phyloP scores from a whole-genome alignment of 2,329 filamentous ascomycete genomes.

The Colletotrichum cordylinicola region DNA sequence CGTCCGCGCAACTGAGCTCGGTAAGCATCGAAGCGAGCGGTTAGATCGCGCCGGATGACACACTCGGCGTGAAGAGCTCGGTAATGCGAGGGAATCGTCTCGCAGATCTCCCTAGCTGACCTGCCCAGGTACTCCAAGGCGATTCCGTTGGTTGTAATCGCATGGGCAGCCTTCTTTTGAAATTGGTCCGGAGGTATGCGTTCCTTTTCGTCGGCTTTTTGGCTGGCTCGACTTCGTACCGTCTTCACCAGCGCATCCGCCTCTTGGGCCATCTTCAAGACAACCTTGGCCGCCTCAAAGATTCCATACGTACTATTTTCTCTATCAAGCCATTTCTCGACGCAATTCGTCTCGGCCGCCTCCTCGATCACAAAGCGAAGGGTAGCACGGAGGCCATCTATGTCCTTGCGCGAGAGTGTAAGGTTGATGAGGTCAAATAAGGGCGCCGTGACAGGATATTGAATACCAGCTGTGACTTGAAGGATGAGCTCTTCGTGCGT shows the following conservation, averaged over 20 bases:
- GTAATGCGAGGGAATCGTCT: constrained; percentile 32
- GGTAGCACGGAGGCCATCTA: constrained; percentile 24
- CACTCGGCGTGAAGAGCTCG: constrained; percentile 45
- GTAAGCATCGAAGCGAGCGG: constrained; percentile 32
- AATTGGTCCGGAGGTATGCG: constrained; percentile 13
- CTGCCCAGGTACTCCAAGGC: constrained; percentile 35
- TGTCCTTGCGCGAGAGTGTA: constrained; percentile 20
- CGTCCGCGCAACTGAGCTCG: constrained; percentile 29
- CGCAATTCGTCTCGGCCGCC: constrained; percentile 25
- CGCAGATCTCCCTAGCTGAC: constrained; percentile 37
- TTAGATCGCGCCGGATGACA: constrained; percentile 38
- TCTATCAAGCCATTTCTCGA: constrained; percentile 25
- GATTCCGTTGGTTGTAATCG: constrained; percentile 25
- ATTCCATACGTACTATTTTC: constrained; percentile 26
- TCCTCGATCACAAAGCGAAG: constrained; percentile 22
- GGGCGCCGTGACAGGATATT: constrained; percentile 27
- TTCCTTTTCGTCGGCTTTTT: neutral
- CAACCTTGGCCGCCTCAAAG: constrained; percentile 25
- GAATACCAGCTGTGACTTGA: constrained; percentile 25
- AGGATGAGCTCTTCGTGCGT: constrained; percentile 28
- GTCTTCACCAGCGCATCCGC: constrained; percentile 16
- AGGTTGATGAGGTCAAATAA: constrained; percentile 24
- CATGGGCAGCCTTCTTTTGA: neutral
- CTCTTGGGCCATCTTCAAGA: constrained; percentile 11
- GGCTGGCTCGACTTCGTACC: neutral